Evolutionary conservation across 139 green algal species (phyloP).

Genomic region (Micromonas commoda): DNA sequence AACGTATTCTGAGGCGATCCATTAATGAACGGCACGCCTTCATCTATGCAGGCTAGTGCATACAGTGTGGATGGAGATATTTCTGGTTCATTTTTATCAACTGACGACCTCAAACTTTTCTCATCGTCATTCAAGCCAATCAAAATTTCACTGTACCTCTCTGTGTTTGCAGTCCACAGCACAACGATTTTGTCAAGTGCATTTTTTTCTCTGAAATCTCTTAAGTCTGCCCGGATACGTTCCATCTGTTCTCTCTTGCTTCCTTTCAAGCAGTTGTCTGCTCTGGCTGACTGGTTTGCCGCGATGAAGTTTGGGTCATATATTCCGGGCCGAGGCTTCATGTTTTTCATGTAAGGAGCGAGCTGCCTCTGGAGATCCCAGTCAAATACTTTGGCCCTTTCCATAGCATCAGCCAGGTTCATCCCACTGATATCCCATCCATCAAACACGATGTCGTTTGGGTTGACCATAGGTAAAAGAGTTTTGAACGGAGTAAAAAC

Average conservation of each 20-base stretch:
- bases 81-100: conserved; percentile 78
- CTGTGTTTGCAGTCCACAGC: conserved; percentile 99
- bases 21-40: conserved; percentile 97
- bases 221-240: conserved; percentile 76
- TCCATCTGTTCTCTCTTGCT: conserved; percentile 81
- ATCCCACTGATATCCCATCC: conserved; percentile 94
- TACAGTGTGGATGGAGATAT: conserved; percentile 94
- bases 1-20: conserved; percentile 97
- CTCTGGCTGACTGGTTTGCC: conserved; percentile 86
- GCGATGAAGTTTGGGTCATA: conserved; percentile 96
- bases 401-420: conserved; percentile 91
- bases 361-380: conserved; percentile 95
- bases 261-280: conserved; percentile 93
- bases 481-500: conserved; percentile 83
- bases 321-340: conserved; percentile 86
- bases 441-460: conserved; percentile 90
- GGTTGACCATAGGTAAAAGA: conserved; percentile 63
- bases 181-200: conserved; percentile 66
- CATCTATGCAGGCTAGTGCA: conserved; percentile 80
- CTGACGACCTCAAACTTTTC: conserved; percentile 80
- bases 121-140: conserved; percentile 92
- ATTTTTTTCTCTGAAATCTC: conserved; percentile 41
- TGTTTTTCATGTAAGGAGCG: conserved; percentile 84
- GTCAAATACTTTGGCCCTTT: conserved; percentile 73
- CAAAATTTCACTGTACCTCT: conserved; percentile 83